Conservation (phyloP, 2,329 filamentous ascomycete genomes). For the Verticillium zaregamsianum region DNA sequence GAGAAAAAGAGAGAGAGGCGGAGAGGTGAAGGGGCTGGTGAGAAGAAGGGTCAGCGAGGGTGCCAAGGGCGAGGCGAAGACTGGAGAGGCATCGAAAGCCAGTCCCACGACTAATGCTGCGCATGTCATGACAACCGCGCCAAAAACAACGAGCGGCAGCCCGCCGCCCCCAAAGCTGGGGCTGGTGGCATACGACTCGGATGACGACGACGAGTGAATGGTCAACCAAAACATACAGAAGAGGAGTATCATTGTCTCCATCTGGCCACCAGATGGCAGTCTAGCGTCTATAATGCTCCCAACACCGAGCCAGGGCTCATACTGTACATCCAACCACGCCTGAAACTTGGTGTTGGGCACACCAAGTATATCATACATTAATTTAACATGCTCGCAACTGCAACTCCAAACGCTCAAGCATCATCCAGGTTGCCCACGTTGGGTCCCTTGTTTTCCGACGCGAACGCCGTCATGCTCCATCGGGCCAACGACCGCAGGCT, state of each 20-base stretch:
- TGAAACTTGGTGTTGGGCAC: not conserved
- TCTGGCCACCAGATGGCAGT: not conserved
- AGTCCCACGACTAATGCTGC: not conserved
- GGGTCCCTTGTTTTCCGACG: slow-evolving; percentile 33
- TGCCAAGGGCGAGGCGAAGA: slow-evolving; percentile 2
- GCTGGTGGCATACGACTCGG: slow-evolving; percentile 54
- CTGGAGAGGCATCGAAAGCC: not conserved
- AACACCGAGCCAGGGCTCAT: not conserved
- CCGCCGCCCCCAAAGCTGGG: slow-evolving; percentile 26
- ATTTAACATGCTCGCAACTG: not conserved
- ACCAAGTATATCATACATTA: not conserved
- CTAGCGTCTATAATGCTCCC: not conserved
- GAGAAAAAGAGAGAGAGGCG: slow-evolving; percentile 32
- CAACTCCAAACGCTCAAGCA: not conserved
- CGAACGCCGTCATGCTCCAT: slow-evolving; percentile 41
- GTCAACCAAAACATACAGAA: not conserved
- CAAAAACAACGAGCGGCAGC: not conserved
- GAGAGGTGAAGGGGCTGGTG: slow-evolving; percentile 16
- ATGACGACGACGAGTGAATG: slow-evolving; percentile 32
- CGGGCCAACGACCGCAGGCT: slow-evolving; percentile 48
- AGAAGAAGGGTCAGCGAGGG: slow-evolving; percentile 1
- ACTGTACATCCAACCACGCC: not conserved
- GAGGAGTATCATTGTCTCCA: not conserved
- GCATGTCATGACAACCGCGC: not conserved
- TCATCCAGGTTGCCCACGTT: slow-evolving; percentile 36